These are phyloP conservation scores for Platanus orientalis DNA, from an alignment of 164 flowering plant genomes.

Conservation along the genomic window DNA sequence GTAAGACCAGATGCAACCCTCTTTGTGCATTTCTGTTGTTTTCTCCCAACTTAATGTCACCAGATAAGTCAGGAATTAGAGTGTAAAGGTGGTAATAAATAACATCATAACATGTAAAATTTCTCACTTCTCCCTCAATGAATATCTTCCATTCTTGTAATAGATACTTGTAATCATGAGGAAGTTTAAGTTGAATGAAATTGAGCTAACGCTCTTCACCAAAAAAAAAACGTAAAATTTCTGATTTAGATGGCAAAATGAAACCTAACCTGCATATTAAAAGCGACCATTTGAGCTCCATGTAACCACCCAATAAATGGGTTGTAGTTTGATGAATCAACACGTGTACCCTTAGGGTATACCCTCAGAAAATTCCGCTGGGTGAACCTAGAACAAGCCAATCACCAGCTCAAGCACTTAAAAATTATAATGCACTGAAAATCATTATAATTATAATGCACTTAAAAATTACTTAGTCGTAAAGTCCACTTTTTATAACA, in stretches of 20 bases:
- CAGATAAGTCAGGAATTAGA: not conserved
- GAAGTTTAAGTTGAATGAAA: too few relatives aligned
- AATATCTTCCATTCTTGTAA: too few relatives aligned
- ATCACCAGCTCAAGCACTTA: not conserved
- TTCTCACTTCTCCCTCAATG: too few relatives aligned
- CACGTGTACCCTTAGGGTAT: constrained; percentile 36
- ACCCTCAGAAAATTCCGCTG: constrained; percentile 40
- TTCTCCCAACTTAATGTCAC: not conserved
- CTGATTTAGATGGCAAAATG: not conserved
- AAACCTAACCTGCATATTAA: constrained; percentile 46
- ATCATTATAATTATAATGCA: too few relatives aligned
- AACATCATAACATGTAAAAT: not conserved
- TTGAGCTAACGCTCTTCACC: too few relatives aligned
- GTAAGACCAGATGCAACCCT: not conserved
- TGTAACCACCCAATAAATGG: constrained; percentile 48
- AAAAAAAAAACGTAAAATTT: not conserved
- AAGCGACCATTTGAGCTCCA: constrained; percentile 54
- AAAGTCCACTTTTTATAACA: not conserved
- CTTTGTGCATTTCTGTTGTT: not conserved
- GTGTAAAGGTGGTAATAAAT: not conserved
- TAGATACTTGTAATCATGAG: too few relatives aligned
- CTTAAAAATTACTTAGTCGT: too few relatives aligned
- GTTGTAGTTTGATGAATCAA: constrained; percentile 43
- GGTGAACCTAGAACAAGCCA: constrained; percentile 32
- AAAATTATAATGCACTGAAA: not conserved